Evolutionary conservation across 164 flowering plant genomes (phyloP), one percentile per base, ranked within the genome.

Genomic region (Echeveria elegans): DNA sequence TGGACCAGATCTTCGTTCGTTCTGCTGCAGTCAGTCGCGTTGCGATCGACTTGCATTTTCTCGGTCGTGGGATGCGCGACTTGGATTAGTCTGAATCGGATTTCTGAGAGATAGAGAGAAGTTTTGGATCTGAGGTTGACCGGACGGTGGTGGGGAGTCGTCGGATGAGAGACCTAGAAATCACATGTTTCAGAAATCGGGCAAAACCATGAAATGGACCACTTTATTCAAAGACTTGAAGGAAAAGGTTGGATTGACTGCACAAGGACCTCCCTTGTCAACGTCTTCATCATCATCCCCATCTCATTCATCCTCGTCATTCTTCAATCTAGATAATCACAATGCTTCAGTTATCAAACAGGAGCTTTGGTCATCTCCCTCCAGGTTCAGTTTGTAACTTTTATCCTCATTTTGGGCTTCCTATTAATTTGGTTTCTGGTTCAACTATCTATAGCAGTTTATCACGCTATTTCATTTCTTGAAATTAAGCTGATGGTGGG

Each of bases 141-240:
- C 16, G 47, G 47, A 43, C 12, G 8, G 41, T 38, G n/a, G n/a
- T n/a, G n/a, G n/a, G n/a, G 15, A 30, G 68, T 48, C 75, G 70
- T 60, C 76, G 84, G 80, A 86, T 84, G 89, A 89, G 80, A 80
- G 73, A 63, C 67, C 60, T 45, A 14, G n/a, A n/a, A 41, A 43
- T 36, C 59, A 23, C 69, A 77, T 82, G 86, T 81, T 84, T 74
- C 77, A 77, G 67, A 74, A 82, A 71, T 78, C 79, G 43, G 69
- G 82, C 72, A 73, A 73, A 84, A 85, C 87, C 75, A 94, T 94
- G 99, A 94, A 91, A 94, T 94, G 97, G 99, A 85, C 62, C 37
- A 71, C 96, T 81, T 86, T 94, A 93, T 88, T 94, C 77, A 88
- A 89, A 81, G 97, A 94, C 79, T 77, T 91, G 64, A 94, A 81